phyloP scores from a whole-genome alignment of 345 rosid species.

The Citrus reticulata region DNA sequence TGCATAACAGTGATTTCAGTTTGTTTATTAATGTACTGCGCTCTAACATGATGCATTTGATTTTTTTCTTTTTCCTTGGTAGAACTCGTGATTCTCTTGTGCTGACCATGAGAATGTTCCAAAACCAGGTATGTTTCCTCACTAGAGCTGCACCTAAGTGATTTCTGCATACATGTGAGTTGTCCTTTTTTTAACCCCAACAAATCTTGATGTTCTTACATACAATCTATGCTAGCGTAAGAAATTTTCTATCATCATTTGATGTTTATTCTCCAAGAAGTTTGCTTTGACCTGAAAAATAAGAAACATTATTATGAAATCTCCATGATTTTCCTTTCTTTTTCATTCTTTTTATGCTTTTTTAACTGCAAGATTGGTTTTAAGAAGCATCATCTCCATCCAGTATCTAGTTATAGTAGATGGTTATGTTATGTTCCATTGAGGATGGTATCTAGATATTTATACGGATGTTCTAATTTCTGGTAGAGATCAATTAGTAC shows the following conservation, averaged over 20 bases:
- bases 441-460: not conserved
- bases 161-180: not conserved
- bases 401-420: not conserved
- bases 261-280: no score
- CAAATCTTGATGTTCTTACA: not conserved
- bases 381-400: not conserved
- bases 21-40: not conserved
- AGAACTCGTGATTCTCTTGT: slow-evolving; percentile 76
- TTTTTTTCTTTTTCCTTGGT: slow-evolving; percentile 17
- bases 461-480: not conserved
- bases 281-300: not conserved
- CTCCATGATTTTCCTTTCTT: not conserved
- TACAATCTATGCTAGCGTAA: not conserved
- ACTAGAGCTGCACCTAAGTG: not conserved
- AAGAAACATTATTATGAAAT: not conserved
- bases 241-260: not conserved
- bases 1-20: not conserved
- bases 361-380: no score
- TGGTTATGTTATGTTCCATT: not conserved
- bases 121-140: slow-evolving; percentile 52
- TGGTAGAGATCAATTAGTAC: no score
- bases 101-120: slow-evolving; percentile 69
- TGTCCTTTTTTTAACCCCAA: not conserved
- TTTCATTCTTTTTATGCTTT: no score
- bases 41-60: slow-evolving; percentile 1